Conservation (phyloP, 192 early-diverging fungal species). For the Blastocladiella britannica region DNA sequence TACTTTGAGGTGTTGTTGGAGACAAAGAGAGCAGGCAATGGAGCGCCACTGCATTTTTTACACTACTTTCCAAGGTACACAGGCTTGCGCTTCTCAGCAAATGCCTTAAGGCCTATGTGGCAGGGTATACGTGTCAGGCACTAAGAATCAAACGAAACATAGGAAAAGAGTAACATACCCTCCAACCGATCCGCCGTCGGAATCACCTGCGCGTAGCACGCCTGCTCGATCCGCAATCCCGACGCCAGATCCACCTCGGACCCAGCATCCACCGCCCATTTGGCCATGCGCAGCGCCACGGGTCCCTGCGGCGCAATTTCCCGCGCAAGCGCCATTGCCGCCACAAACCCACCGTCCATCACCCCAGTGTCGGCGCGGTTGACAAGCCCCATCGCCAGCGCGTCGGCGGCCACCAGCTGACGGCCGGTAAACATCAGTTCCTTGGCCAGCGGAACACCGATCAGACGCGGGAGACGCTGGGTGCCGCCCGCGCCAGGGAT, state of each 20-base stretch:
- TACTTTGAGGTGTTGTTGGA: no score
- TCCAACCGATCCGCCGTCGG: slow-evolving; percentile 85
- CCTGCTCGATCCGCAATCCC: slow-evolving; percentile 77
- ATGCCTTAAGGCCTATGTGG: slow-evolving; percentile 25
- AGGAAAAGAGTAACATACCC: slow-evolving; percentile 34
- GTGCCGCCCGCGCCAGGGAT: slow-evolving; percentile 96
- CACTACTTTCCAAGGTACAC: no score
- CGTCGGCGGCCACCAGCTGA: slow-evolving; percentile 38
- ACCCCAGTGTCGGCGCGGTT: slow-evolving; percentile 46
- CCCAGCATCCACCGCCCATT: slow-evolving; percentile 68
- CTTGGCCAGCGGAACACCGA: slow-evolving; percentile 72
- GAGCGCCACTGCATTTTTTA: no score
- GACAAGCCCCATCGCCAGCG: slow-evolving; percentile 50
- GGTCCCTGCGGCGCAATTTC: slow-evolving; percentile 65
- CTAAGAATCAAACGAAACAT: slow-evolving; percentile 13
- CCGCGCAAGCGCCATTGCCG: slow-evolving; percentile 57
- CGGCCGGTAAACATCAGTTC: slow-evolving; percentile 79
- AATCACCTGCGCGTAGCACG: slow-evolving; percentile 85
- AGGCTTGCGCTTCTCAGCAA: slow-evolving; percentile 69
- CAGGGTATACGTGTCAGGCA: slow-evolving; percentile 8
- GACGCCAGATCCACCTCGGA: slow-evolving; percentile 55
- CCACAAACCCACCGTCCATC: slow-evolving; percentile 32
- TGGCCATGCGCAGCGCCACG: slow-evolving; percentile 75
- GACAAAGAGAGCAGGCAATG: no score
- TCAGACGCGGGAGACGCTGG: slow-evolving; percentile 66